Evolutionary conservation across 2,329 filamentous ascomycete species (phyloP).

Genomic region (Colletotrichum gigasporum): DNA sequence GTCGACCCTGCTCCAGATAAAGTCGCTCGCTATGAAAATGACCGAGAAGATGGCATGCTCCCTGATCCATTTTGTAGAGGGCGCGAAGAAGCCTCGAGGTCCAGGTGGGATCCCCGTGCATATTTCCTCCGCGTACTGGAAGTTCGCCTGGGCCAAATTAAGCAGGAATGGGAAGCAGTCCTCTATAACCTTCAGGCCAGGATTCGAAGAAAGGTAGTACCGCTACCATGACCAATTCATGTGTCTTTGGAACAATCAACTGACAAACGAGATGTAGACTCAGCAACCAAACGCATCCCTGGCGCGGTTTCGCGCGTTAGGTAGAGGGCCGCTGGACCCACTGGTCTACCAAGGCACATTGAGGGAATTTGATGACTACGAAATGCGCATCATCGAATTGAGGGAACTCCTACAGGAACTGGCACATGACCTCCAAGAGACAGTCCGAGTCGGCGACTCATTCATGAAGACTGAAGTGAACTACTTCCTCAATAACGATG

Average conservation of each 20-base stretch:
- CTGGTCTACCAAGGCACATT: too few species aligned
- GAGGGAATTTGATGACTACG: neutral
- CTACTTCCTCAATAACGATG: neutral
- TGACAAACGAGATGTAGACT: too few species aligned
- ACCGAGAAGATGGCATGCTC: neutral
- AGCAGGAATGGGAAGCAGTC: neutral
- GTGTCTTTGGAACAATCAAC: neutral
- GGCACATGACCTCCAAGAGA: neutral
- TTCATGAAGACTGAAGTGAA: neutral
- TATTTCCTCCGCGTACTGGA: neutral
- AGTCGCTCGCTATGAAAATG: neutral
- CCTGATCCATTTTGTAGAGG: neutral
- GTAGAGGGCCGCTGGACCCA: too few species aligned
- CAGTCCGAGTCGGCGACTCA: neutral
- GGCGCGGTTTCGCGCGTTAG: too few species aligned
- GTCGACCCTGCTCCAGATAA: neutral
- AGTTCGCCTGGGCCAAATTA: neutral
- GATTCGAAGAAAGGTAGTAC: neutral
- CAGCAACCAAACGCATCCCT: too few species aligned
- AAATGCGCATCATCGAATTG: fast-evolving
- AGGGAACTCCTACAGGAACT: neutral
- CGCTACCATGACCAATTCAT: too few species aligned
- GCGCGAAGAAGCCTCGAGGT: neutral
- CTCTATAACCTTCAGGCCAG: neutral
- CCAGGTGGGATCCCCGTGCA: neutral